Evolutionary conservation across 163 green algal genomes (phyloP).

Genomic region (Chloroidium sp.): DNA sequence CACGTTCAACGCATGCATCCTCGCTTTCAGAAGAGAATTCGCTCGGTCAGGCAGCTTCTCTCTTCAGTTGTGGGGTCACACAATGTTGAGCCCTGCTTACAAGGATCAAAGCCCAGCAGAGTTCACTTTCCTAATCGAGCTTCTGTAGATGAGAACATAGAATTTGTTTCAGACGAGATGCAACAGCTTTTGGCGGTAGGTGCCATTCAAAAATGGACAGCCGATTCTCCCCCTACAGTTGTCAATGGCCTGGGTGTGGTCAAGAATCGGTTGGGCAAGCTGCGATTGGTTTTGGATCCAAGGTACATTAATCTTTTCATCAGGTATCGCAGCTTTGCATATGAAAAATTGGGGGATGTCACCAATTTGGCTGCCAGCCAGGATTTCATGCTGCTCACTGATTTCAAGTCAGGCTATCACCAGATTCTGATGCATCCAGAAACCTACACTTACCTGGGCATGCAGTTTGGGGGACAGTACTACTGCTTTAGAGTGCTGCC

Average conservation of each 20-base stretch:
- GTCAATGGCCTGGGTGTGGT: not conserved
- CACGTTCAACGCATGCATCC: not conserved
- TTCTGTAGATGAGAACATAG: not conserved
- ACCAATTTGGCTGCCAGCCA: not conserved
- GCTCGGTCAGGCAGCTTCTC: not conserved
- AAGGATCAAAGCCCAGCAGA: not conserved
- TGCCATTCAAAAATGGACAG: not conserved
- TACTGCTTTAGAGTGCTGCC: not conserved
- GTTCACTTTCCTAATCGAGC: not conserved
- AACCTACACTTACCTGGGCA: not conserved
- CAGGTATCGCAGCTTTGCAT: not conserved
- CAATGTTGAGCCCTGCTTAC: not conserved
- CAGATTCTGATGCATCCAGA: not conserved
- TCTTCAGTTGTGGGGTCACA: not conserved
- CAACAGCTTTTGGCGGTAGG: not conserved
- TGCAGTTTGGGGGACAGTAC: not conserved
- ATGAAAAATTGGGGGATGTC: not conserved
- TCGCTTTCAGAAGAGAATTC: not conserved
- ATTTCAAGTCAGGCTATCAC: constrained; percentile 1
- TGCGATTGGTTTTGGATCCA: not conserved
- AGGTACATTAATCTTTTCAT: not conserved
- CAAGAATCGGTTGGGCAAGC: not conserved
- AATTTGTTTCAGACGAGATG: not conserved
- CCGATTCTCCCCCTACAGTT: not conserved
- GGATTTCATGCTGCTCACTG: not conserved